These are phyloP conservation scores for sorghum (Sorghum bicolor) DNA, from an alignment of 176 grass and related monocot genomes.

Conservation along the genomic window DNA sequence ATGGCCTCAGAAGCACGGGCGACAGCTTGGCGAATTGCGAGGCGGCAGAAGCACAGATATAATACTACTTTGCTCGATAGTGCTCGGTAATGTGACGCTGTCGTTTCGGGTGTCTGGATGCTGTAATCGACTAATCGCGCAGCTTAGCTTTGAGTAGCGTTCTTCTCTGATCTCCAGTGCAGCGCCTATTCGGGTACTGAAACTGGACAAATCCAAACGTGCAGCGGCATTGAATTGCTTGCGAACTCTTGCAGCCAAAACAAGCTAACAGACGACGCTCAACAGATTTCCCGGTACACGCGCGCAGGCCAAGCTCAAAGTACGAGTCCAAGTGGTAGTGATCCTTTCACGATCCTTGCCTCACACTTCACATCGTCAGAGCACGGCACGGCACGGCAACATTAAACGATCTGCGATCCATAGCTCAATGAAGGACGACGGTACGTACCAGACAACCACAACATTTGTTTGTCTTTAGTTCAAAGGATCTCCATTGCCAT, in stretches of 20 bases:
- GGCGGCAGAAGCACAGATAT: too few relatives aligned
- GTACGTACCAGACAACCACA: conserved; percentile 2
- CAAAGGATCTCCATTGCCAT: too few relatives aligned
- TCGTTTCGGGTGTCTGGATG: not conserved
- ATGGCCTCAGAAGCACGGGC: not conserved
- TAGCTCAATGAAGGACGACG: not conserved
- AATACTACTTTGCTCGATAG: not conserved
- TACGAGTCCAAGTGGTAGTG: not conserved
- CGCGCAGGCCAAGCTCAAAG: not conserved
- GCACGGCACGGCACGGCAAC: conserved; percentile 3
- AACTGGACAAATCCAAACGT: too few relatives aligned
- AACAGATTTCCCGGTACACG: too few relatives aligned
- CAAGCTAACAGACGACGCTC: too few relatives aligned
- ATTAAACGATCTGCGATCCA: not conserved
- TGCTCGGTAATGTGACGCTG: not conserved
- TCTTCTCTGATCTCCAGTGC: too few relatives aligned
- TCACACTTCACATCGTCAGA: conserved; percentile 11
- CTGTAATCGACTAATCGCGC: not conserved
- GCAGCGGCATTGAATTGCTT: too few relatives aligned
- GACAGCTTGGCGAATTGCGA: too few relatives aligned
- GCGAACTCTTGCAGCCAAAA: too few relatives aligned
- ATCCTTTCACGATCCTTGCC: conserved; percentile 18
- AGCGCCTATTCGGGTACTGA: too few relatives aligned
- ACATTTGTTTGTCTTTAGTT: conserved; percentile 18
- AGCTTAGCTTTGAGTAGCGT: too few relatives aligned